phyloP scores from a whole-genome alignment of 202 grass and related monocot genomes.

The Zizania palustris region DNA sequence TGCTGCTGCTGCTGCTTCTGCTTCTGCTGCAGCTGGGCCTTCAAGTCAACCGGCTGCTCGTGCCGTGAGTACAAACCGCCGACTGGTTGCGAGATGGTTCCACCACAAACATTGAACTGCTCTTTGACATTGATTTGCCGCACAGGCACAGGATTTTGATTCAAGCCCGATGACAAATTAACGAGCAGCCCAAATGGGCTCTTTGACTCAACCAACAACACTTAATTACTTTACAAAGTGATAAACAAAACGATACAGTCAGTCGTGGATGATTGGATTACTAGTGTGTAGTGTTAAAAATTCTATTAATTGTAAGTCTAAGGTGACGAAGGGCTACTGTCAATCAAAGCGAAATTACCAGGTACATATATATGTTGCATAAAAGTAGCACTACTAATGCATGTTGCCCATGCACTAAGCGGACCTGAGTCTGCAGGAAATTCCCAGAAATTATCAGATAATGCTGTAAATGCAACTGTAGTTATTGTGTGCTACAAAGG shows the following conservation, averaged over 20 bases:
- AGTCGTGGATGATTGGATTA: too few species aligned
- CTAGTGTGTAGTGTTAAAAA: too few species aligned
- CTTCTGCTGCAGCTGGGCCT: neutral
- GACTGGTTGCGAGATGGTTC: neutral
- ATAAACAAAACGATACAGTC: too few species aligned
- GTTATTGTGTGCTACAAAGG: conserved; percentile 7
- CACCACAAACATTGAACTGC: conserved; percentile 10
- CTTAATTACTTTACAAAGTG: too few species aligned
- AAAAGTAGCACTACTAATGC: neutral
- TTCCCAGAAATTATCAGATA: conserved; percentile 2
- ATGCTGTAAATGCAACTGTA: conserved; percentile 25
- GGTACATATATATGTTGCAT: neutral
- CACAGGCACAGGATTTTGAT: neutral
- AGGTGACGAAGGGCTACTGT: too few species aligned
- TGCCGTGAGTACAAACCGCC: conserved; percentile 10
- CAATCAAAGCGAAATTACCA: neutral
- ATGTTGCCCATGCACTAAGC: neutral
- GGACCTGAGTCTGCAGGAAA: neutral
- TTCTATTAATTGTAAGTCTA: too few species aligned
- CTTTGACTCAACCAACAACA: too few species aligned
- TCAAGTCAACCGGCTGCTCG: neutral
- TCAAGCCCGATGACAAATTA: too few species aligned
- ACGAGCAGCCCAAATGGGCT: too few species aligned
- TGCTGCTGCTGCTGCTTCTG: neutral
- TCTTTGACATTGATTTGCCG: conserved; percentile 3